A percentile compares a stretch with the other conserved stretches of the same genome.
Conservation (phyloP, 75 land plant genomes). For the Cryptomeria japonica region DNA sequence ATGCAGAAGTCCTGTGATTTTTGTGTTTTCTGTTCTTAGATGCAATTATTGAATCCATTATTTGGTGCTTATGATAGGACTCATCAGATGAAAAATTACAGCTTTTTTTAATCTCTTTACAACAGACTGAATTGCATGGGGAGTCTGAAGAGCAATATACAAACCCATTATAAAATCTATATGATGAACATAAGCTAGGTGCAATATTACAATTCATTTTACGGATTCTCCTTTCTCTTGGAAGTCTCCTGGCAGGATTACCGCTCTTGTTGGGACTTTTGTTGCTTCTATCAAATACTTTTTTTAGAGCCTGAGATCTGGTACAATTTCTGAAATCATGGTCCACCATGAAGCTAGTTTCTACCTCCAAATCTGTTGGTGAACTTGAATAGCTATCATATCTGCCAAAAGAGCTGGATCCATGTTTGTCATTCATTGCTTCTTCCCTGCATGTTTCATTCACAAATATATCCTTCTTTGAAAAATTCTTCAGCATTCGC, state of each 20-base stretch:
- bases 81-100: not conserved
- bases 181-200: not conserved
- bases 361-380: not conserved
- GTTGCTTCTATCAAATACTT: not conserved
- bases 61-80: not conserved
- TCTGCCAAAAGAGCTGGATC: not conserved
- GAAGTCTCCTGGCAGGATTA: not conserved
- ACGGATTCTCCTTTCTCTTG: not conserved
- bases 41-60: not conserved
- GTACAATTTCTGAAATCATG: too few species aligned
- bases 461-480: slow-evolving; percentile 28
- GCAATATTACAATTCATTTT: not conserved
- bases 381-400: not conserved
- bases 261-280: not conserved
- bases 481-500: not conserved
- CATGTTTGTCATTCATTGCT: not conserved
- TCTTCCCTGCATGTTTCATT: not conserved
- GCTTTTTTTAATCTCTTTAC: not conserved
- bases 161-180: not conserved
- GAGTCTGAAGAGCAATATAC: not conserved
- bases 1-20: not conserved
- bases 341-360: not conserved
- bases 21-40: not conserved
- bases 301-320: not conserved
- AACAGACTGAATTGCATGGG: not conserved